Evolutionary conservation across 495 filamentous ascomycete genomes (phyloP), one percentile per base, ranked within the genome.

Genomic region (Parathielavia hyrcaniae): DNA sequence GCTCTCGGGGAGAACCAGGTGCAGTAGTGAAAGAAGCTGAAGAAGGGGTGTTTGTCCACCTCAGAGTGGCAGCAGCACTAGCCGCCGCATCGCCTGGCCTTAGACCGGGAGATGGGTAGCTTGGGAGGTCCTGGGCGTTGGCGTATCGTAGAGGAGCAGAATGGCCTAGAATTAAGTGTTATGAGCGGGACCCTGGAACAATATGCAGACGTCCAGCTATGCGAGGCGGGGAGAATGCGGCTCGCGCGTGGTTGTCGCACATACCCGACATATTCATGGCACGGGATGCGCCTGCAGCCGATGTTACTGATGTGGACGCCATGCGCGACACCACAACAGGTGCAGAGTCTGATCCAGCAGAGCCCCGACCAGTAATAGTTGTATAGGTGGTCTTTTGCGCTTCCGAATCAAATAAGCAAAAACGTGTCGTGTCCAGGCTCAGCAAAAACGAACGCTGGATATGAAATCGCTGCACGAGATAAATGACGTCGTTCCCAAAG

Each of bases 41-140:
- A 1, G 47, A 22, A 3, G 47, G 38, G 3, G 26, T 13, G 63
- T 84, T 84, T 26, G 83, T 77, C 77, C 89, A 86, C 26, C 88
- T 88, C 17, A 93, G 75, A 44, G 75, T 80, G 14, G 86, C 86
- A 46, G 89, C 90, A 38, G 86, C 83, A 51, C 82, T 81, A 20
- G 88, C 89, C 44, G 88, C 88, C 34, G 84, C 77, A 57, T 73
- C 81, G 53, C 80, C 77, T 49, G 83, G 77, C 39, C 65, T 73
- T 62, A 91, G 77, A 26, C 88, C 88, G 41, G 78, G 67, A 20
- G 80, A 78, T 13, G 87, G 84, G 59, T 75, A 90, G 61, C 80
- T 80, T 26, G 87, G 85, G 12, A 91, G 77, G 58, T 87, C 83
- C 51, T 81, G 76, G 19, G 83, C 78, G 60, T 79, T 79, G 58